Percentiles rank a stretch among this genome's conserved stretches.
Conservation (phyloP, 148 eudicot genomes). For the Pharnaceum exiguum region DNA sequence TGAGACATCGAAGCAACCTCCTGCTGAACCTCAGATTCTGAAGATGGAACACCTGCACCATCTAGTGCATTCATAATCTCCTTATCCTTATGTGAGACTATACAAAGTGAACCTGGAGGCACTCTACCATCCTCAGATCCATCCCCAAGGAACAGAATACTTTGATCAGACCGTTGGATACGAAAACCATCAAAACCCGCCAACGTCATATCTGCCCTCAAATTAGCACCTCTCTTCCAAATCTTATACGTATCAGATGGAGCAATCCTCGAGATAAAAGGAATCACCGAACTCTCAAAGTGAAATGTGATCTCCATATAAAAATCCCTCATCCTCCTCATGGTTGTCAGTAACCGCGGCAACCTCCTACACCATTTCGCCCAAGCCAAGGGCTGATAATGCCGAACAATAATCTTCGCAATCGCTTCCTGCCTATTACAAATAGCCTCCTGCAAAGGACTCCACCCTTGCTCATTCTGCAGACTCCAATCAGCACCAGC, state of each 20-base stretch:
- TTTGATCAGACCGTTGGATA: constrained; percentile 90
- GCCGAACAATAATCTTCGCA: constrained; percentile 77
- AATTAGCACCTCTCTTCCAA: constrained; percentile 88
- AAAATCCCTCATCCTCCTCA: constrained; percentile 82
- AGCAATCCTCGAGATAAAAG: constrained; percentile 79
- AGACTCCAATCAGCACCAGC: constrained; percentile 96
- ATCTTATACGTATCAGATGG: constrained; percentile 92
- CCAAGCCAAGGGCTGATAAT: constrained; percentile 90
- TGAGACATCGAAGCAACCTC: constrained; percentile 82
- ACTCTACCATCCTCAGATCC: constrained; percentile 85
- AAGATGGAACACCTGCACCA: constrained; percentile 67
- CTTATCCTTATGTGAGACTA: constrained; percentile 78
- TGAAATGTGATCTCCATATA: constrained; percentile 93
- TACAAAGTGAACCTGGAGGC: constrained; percentile 72
- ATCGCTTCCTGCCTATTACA: constrained; percentile 66
- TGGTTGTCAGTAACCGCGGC: constrained; percentile 67
- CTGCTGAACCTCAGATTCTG: constrained; percentile 66
- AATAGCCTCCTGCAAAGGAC: constrained; percentile 86
- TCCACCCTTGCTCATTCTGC: constrained; percentile 94
- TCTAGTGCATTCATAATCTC: constrained; percentile 84
- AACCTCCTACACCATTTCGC: constrained; percentile 92
- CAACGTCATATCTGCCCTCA: constrained; percentile 94
- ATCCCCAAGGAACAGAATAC: constrained; percentile 81
- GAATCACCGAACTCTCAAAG: constrained; percentile 93
- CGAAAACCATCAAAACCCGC: constrained; percentile 93